These are phyloP conservation scores for Filosporella fistucella DNA, from an alignment of 495 filamentous ascomycete genomes.

Conservation along the genomic window DNA sequence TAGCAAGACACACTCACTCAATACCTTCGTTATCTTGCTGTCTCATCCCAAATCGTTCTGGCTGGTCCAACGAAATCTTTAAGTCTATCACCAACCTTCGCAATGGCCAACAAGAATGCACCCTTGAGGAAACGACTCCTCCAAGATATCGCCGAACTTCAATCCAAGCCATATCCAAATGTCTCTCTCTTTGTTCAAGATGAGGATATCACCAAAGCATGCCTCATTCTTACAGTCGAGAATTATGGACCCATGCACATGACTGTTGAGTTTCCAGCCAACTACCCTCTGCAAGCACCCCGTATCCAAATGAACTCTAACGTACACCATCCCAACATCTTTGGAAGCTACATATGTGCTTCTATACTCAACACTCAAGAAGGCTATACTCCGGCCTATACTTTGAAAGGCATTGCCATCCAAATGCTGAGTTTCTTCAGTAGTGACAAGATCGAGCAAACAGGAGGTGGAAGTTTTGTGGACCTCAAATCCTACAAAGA, in stretches of 20 bases:
- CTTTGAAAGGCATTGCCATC: slow-evolving; percentile 43
- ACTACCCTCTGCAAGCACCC: slow-evolving; percentile 42
- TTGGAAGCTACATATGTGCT: slow-evolving; percentile 42
- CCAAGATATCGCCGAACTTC: slow-evolving; percentile 41
- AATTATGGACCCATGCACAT: slow-evolving; percentile 32
- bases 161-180: slow-evolving; percentile 40
- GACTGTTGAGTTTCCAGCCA: slow-evolving; percentile 21
- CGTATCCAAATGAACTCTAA: slow-evolving; percentile 40
- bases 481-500: background rate
- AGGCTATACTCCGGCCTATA: slow-evolving; percentile 45
- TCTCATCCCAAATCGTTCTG: no score
- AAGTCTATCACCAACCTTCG: background rate
- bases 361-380: slow-evolving; percentile 36
- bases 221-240: slow-evolving; percentile 34
- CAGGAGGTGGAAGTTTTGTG: slow-evolving; percentile 8
- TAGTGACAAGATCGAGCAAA: slow-evolving; percentile 43
- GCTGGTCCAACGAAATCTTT: no score
- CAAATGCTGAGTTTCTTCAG: slow-evolving; percentile 59
- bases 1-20: no score
- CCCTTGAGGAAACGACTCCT: slow-evolving; percentile 28
- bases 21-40: no score
- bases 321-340: slow-evolving; percentile 51
- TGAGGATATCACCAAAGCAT: slow-evolving; percentile 30
- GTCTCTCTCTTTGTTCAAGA: slow-evolving; percentile 32
- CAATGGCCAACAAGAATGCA: slow-evolving; percentile 5